Evolutionary conservation across 2,329 filamentous ascomycete genomes (phyloP), one percentile per base, ranked within the genome.

Genomic region (Aureobasidium lini): DNA sequence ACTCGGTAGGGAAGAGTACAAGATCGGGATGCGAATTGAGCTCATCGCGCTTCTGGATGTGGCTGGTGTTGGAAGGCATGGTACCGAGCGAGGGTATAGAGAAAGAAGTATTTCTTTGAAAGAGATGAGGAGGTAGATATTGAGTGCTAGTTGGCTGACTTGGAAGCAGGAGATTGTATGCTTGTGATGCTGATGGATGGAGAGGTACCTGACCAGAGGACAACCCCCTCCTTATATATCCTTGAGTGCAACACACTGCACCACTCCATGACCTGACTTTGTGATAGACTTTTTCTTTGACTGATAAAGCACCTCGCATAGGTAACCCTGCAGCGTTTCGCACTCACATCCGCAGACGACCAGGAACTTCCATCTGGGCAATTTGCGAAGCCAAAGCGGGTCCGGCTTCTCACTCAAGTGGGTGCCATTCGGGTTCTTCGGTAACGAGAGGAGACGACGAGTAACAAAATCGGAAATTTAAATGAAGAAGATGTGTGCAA

Each of bases 21-120:
- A 65, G 61, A 18, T 64, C 56, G 18, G 68, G 66, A 4, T 69
- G 62, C 56, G 68, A 67, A 59, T 71, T 40, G 34, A 57, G 18
- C 34, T 40, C 23, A n/a, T 49, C 47, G 18, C 43, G 53, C 23
- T 60, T 8, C 23, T 58, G 49, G 32, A 60, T 59, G 11, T 40
- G 23, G 34, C 29, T 47, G 57, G 53, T 50, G 36, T 50, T 16
- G 36, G 16, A 10, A 18, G 54, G 52, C 53, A 57, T 57, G 53
- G 11, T 57, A 42, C 40, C 18, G 42, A 56, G 16, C 5, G 50
- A 39, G 15, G 48, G 10, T 28, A 18, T 52, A 13, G 10, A 49
- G n/a, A 18, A 56, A 44, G 31, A n/a, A 9, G 15, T 11, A 31
- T 7, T 43, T 36, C 4, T 54, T 36, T 39, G 36, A n/a, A 43